These are phyloP conservation scores for Aphanomyces stellatus DNA, from an alignment of 352 stramenopile genomes.

Conservation along the genomic window DNA sequence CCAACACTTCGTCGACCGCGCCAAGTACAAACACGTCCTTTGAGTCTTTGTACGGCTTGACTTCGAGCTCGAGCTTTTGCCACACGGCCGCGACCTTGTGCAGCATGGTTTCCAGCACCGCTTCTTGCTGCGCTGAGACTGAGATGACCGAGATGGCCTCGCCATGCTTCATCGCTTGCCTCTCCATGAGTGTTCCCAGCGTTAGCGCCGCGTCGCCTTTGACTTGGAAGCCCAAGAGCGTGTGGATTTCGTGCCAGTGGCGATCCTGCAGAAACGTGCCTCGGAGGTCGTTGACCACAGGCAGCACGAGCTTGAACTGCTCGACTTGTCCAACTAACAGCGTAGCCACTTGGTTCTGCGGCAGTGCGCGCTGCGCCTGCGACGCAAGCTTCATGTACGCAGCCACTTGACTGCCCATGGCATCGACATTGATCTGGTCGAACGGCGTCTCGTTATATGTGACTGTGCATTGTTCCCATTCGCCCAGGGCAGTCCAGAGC, in stretches of 20 bases:
- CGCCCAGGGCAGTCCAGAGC: constrained; percentile 80
- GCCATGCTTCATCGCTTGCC: constrained; percentile 79
- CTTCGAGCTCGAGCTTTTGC: constrained; percentile 86
- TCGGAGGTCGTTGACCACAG: constrained; percentile 63
- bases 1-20: constrained; percentile 85
- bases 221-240: constrained; percentile 84
- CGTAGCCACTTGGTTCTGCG: constrained; percentile 70
- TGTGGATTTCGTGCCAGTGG: constrained; percentile 67
- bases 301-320: constrained; percentile 83
- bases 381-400: constrained; percentile 83
- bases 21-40: constrained; percentile 91
- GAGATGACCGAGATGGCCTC: constrained; percentile 82
- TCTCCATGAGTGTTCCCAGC: constrained; percentile 77
- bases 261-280: constrained; percentile 58
- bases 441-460: constrained; percentile 76
- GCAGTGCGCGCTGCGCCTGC: constrained; percentile 79
- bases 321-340: constrained; percentile 80
- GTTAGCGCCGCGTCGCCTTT: constrained; percentile 59
- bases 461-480: constrained; percentile 76
- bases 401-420: constrained; percentile 86
- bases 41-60: constrained; percentile 89
- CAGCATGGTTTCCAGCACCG: constrained; percentile 89
- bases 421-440: constrained; percentile 80
- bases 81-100: constrained; percentile 88
- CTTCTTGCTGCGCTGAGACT: constrained; percentile 83